Evolutionary conservation across 768 basidiomycete species (phyloP).

Genomic region (Pluteus cervinus): DNA sequence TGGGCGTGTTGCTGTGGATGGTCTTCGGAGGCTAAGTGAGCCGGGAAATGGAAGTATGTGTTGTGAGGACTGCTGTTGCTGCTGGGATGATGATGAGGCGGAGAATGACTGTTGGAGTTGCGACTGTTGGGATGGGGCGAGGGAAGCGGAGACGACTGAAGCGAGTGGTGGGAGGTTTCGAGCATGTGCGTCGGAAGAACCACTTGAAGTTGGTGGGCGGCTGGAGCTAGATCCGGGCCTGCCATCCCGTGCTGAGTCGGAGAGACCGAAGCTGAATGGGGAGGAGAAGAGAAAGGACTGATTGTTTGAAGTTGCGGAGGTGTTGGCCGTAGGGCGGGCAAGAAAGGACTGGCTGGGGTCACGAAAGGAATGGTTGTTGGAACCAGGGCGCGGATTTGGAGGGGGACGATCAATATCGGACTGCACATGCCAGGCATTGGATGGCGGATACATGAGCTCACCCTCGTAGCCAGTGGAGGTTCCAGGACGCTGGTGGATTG

Average conservation of each 20-base stretch:
- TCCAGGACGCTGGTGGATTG: slow-evolving; percentile 53
- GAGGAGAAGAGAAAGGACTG: slow-evolving; percentile 30
- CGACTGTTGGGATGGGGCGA: slow-evolving; percentile 38
- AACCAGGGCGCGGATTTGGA: slow-evolving; percentile 16
- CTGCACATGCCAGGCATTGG: slow-evolving; percentile 28
- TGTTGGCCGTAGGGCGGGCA: slow-evolving; percentile 40
- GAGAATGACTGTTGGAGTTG: slow-evolving; percentile 30
- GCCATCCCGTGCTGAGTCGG: slow-evolving; percentile 16
- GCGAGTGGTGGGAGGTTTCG: slow-evolving; percentile 66
- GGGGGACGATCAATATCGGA: slow-evolving; percentile 31
- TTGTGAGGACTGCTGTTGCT: slow-evolving; percentile 30
- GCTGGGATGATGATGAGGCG: slow-evolving; percentile 13
- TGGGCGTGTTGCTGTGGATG: slow-evolving; percentile 57
- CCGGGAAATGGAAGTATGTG: slow-evolving; percentile 54
- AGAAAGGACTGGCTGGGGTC: slow-evolving; percentile 80
- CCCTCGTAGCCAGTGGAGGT: slow-evolving; percentile 72
- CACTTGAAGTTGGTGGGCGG: slow-evolving; percentile 49
- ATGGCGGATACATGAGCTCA: slow-evolving; percentile 27
- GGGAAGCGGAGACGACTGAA: slow-evolving; percentile 69
- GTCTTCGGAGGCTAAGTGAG: slow-evolving; percentile 48
- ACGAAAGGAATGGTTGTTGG: slow-evolving; percentile 62
- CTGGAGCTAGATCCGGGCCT: slow-evolving; percentile 27
- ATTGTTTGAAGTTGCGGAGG: slow-evolving; percentile 5
- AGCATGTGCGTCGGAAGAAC: slow-evolving; percentile 26
- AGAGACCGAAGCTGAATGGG: slow-evolving; percentile 23